Conservation (phyloP, 345 rosid species). For the Boechera divaricarpa region DNA sequence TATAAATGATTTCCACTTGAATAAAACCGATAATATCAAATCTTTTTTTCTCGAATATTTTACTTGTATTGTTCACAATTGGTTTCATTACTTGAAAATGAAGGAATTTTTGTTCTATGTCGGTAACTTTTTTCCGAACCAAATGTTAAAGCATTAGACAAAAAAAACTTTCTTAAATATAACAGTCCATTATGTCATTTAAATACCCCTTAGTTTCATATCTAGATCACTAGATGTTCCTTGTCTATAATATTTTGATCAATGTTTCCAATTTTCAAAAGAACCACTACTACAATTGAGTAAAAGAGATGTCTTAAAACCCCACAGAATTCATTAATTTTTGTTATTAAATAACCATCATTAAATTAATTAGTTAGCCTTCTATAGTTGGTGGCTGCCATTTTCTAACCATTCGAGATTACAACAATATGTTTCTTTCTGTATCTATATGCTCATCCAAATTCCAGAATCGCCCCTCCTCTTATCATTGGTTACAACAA, state of each 20-base stretch:
- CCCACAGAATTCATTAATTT: background rate
- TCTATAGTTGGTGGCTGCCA: conserved; percentile 44
- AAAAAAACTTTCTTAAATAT: background rate
- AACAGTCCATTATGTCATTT: background rate
- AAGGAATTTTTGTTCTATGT: background rate
- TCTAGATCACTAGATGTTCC: no score
- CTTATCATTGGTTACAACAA: conserved; percentile 28
- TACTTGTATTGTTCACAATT: conserved; percentile 7
- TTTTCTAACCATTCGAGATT: conserved; percentile 38
- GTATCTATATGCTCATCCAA: background rate
- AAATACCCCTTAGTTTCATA: background rate
- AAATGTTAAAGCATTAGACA: background rate
- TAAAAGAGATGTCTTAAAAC: background rate
- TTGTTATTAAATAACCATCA: conserved; percentile 17
- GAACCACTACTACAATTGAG: background rate
- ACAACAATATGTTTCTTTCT: conserved; percentile 4
- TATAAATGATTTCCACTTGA: background rate
- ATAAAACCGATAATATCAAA: background rate
- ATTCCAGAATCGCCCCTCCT: conserved; percentile 35
- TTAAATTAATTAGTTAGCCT: conserved; percentile 36
- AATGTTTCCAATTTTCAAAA: background rate
- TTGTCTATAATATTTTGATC: conserved; percentile 4
- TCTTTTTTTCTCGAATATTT: background rate
- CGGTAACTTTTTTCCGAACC: background rate
- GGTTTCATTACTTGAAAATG: background rate